Conservation (phyloP, 345 rosid genomes). For the Gossypium turneri region DNA sequence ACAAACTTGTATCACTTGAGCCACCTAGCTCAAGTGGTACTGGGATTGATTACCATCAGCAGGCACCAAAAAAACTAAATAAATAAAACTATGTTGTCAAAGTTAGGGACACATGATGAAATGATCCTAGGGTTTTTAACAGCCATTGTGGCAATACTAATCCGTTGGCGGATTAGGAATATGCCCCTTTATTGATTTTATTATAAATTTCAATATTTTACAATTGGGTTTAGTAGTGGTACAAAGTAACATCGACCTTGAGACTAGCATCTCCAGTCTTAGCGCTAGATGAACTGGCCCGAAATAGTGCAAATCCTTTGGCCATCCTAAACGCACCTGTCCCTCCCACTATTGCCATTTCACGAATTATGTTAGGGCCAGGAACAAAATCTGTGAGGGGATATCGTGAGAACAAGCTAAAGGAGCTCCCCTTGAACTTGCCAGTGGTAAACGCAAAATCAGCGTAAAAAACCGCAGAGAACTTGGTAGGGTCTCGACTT, state of each 20-base stretch:
- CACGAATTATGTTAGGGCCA: background rate
- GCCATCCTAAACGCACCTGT: slow-evolving; percentile 48
- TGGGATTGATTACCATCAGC: too few relatives aligned
- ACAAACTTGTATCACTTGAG: too few relatives aligned
- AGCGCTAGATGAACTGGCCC: slow-evolving; percentile 20
- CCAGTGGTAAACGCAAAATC: slow-evolving; percentile 45
- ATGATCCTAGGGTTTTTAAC: too few relatives aligned
- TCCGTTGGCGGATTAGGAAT: too few relatives aligned
- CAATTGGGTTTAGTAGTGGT: slow-evolving; percentile 18
- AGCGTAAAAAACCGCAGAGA: slow-evolving; percentile 27
- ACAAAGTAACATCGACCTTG: slow-evolving; percentile 30
- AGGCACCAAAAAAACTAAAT: too few relatives aligned
- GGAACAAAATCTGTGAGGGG: slow-evolving; percentile 22
- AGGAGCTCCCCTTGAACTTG: slow-evolving; percentile 42
- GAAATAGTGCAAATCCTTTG: slow-evolving; percentile 32
- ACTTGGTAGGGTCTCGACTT: background rate
- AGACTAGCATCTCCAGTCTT: slow-evolving; percentile 37
- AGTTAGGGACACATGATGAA: too few relatives aligned
- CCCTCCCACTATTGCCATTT: slow-evolving; percentile 18
- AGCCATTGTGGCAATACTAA: too few relatives aligned
- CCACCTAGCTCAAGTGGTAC: too few relatives aligned
- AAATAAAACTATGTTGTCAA: too few relatives aligned
- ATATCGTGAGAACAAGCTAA: slow-evolving; percentile 42
- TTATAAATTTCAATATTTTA: too few relatives aligned
- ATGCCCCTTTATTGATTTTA: too few relatives aligned